Percentiles rank a stretch among this genome's conserved stretches.
phyloP scores from a whole-genome alignment of 345 rosid species.

The Eucalyptus regnans region DNA sequence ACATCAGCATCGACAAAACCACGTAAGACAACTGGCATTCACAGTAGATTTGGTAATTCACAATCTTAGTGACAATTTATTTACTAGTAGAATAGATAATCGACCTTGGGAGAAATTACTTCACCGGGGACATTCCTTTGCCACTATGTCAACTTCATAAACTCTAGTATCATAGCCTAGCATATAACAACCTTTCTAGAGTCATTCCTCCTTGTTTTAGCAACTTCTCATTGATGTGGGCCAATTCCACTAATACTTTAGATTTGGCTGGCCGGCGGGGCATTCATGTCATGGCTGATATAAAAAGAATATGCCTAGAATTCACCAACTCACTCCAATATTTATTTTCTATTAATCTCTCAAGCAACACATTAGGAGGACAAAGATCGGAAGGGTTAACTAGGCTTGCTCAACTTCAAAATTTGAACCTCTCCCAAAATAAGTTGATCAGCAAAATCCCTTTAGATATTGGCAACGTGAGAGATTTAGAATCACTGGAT shows the following conservation, averaged over 20 bases:
- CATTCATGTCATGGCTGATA: neutral
- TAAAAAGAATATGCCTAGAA: neutral
- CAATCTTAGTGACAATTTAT: neutral
- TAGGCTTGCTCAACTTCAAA: neutral
- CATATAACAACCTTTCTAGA: neutral
- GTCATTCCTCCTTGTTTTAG: neutral
- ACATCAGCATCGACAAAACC: rapidly evolving
- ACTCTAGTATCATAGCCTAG: neutral
- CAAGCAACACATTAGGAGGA: neutral
- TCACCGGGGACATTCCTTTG: neutral
- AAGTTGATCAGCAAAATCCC: neutral
- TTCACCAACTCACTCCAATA: neutral
- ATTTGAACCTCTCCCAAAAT: neutral
- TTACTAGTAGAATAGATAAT: neutral
- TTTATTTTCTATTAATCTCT: neutral
- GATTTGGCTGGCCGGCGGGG: rapidly evolving
- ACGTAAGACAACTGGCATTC: rapidly evolving
- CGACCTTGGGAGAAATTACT: neutral
- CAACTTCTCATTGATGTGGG: neutral
- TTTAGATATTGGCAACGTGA: neutral
- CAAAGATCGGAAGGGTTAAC: neutral
- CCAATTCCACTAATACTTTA: neutral
- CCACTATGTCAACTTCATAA: neutral
- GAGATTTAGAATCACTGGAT: no score
- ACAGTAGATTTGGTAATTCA: neutral